A percentile compares a stretch with the other conserved stretches of the same genome.
Evolutionary conservation across 768 basidiomycete species (phyloP).

Genomic region (Termitomyces sp.): DNA sequence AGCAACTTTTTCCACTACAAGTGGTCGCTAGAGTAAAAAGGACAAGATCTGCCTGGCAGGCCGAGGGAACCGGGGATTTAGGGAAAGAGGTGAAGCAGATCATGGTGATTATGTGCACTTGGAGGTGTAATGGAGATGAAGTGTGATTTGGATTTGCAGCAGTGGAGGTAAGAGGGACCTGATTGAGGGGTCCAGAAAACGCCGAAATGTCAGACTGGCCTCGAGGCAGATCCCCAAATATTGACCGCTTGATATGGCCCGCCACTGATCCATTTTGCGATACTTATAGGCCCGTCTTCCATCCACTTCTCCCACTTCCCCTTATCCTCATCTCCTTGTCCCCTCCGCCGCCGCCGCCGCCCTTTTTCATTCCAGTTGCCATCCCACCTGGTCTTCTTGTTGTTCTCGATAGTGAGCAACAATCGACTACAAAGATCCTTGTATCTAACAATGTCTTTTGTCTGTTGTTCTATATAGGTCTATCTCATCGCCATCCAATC

Average conservation of each 20-base stretch:
- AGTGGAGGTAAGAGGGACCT: conserved; percentile 6
- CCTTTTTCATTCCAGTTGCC: conserved; percentile 38
- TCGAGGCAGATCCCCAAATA: conserved; percentile 21
- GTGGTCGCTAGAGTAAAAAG: background rate
- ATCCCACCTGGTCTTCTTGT: conserved; percentile 21
- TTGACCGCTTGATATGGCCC: conserved; percentile 12
- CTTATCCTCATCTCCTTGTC: conserved; percentile 16
- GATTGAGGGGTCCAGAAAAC: conserved; percentile 11
- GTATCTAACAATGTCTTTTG: conserved; percentile 22
- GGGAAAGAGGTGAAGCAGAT: background rate
- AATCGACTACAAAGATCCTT: conserved; percentile 24
- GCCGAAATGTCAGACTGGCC: conserved; percentile 19
- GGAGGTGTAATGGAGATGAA: background rate
- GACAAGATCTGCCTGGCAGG: conserved; percentile 4
- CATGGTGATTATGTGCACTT: conserved; percentile 2
- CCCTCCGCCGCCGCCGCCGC: conserved; percentile 28
- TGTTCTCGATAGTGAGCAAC: conserved; percentile 23
- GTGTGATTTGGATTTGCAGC: background rate
- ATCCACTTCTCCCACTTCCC: conserved; percentile 24
- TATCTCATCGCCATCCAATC: conserved; percentile 19
- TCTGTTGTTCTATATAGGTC: conserved; percentile 20
- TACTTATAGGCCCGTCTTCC: conserved; percentile 24
- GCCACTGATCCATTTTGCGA: conserved; percentile 15
- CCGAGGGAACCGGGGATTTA: background rate
- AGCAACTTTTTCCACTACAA: background rate